Percentiles rank a stretch among this genome's conserved stretches.
These are phyloP conservation scores for Xylaria grammica DNA, from an alignment of 495 filamentous ascomycete species.

Conservation along the genomic window DNA sequence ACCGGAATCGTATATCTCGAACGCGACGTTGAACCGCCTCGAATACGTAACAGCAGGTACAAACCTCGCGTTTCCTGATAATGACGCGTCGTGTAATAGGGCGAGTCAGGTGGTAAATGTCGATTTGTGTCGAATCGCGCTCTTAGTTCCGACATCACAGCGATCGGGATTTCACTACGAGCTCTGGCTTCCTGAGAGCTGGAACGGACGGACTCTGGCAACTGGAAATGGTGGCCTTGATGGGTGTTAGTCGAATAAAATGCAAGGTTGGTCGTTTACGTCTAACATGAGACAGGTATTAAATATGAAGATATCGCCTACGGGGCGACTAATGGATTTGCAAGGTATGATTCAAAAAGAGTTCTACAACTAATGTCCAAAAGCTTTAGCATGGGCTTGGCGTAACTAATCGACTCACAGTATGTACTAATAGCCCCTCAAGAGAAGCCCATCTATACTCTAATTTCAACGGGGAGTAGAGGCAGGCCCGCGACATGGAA, in stretches of 20 bases:
- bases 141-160: slow-evolving; percentile 60
- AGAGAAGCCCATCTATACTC: too few species aligned
- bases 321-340: slow-evolving; percentile 54
- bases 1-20: background rate
- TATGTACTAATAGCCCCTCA: background rate
- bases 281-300: slow-evolving; percentile 16
- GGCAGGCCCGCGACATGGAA: too few species aligned
- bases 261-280: background rate
- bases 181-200: slow-evolving; percentile 59
- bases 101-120: slow-evolving; percentile 48
- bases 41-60: slow-evolving; percentile 52
- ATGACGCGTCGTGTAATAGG: slow-evolving; percentile 49
- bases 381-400: background rate
- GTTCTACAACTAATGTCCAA: background rate
- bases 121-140: slow-evolving; percentile 62
- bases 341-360: slow-evolving; percentile 39
- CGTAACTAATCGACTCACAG: background rate
- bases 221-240: slow-evolving; percentile 63
- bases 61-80: slow-evolving; percentile 53
- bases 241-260: slow-evolving; percentile 45
- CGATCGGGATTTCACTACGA: slow-evolving; percentile 60
- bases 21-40: slow-evolving; percentile 6
- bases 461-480: too few species aligned
- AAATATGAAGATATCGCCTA: slow-evolving; percentile 38
- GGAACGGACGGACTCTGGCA: slow-evolving; percentile 56